phyloP scores from a whole-genome alignment of 768 basidiomycete genomes.

The Dendrothele bispora region DNA sequence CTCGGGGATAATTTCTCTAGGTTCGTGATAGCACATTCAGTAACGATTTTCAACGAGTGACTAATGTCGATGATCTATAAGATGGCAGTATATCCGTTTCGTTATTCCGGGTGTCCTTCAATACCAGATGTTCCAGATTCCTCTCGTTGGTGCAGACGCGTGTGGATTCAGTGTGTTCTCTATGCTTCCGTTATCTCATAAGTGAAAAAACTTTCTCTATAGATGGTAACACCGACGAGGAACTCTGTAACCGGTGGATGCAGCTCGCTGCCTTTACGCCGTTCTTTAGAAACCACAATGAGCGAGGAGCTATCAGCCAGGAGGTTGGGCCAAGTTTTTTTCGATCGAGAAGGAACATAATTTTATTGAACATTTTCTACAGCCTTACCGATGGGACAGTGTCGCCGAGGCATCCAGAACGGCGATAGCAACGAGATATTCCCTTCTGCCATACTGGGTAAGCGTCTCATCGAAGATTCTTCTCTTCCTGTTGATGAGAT shows the following conservation, averaged over 20 bases:
- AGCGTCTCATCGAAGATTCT: conserved; percentile 18
- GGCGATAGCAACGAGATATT: conserved; percentile 71
- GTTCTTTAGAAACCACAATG: conserved; percentile 82
- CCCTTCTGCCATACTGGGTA: conserved; percentile 79
- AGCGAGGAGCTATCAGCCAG: conserved; percentile 62
- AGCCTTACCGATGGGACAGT: conserved; percentile 78
- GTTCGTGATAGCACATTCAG: not conserved
- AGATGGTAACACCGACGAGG: conserved; percentile 71
- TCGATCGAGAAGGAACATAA: too few species aligned
- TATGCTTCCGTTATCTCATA: conserved; percentile 15
- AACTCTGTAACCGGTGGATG: conserved; percentile 86
- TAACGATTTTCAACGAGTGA: not conserved
- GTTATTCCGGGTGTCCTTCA: conserved; percentile 77
- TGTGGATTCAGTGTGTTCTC: conserved; percentile 57
- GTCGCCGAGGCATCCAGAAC: conserved; percentile 73
- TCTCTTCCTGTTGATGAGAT: not conserved
- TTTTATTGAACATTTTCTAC: too few species aligned
- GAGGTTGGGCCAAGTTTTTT: too few species aligned
- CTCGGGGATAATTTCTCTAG: conserved; percentile 62
- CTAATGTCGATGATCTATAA: conserved; percentile 29
- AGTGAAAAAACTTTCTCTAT: conserved; percentile 4
- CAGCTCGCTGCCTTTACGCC: conserved; percentile 80
- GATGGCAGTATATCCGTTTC: conserved; percentile 70
- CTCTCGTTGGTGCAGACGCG: conserved; percentile 84
- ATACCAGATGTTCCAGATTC: conserved; percentile 83